These are phyloP conservation scores for Taiozyma sp. DNA, from an alignment of 1,139 yeast species.

Conservation along the genomic window DNA sequence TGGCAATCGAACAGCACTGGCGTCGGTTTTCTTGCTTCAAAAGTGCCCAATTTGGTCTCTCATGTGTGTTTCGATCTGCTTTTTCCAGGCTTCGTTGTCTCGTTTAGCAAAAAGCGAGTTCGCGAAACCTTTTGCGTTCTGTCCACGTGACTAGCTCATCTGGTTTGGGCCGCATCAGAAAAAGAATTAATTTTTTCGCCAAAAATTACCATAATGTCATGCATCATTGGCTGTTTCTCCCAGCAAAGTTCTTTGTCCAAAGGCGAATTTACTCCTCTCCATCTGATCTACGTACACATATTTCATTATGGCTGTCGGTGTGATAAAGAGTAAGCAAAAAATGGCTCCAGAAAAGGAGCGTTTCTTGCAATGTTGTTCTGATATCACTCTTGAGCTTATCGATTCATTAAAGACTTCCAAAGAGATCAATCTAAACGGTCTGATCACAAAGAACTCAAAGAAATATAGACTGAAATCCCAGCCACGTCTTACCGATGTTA, in stretches of 20 bases:
- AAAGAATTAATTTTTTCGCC: constrained; percentile 4
- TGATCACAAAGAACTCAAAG: constrained; percentile 80
- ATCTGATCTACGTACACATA: not conserved
- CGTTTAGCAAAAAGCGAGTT: not conserved
- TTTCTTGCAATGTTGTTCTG: constrained; percentile 89
- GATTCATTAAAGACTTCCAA: constrained; percentile 67
- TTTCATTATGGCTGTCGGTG: constrained; percentile 22
- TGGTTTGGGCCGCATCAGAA: constrained; percentile 3
- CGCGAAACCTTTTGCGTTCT: not conserved
- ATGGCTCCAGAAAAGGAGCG: constrained; percentile 87
- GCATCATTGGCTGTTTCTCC: not conserved
- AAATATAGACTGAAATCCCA: constrained; percentile 88
- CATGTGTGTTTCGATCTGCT: not conserved
- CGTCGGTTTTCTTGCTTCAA: not conserved
- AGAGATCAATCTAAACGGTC: constrained; percentile 86
- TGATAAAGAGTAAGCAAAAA: constrained; percentile 42
- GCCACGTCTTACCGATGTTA: constrained; percentile 92
- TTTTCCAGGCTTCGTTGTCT: not conserved
- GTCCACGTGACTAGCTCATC: constrained; percentile 3
- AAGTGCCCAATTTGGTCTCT: not conserved
- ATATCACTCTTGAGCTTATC: constrained; percentile 83
- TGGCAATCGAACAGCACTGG: not conserved
- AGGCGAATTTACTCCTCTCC: constrained; percentile 1
- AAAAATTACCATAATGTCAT: not conserved
- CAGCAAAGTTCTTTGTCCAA: not conserved